These are phyloP conservation scores for Scleromitrula shiraiana DNA, from an alignment of 2,329 filamentous ascomycete genomes.

Conservation along the genomic window DNA sequence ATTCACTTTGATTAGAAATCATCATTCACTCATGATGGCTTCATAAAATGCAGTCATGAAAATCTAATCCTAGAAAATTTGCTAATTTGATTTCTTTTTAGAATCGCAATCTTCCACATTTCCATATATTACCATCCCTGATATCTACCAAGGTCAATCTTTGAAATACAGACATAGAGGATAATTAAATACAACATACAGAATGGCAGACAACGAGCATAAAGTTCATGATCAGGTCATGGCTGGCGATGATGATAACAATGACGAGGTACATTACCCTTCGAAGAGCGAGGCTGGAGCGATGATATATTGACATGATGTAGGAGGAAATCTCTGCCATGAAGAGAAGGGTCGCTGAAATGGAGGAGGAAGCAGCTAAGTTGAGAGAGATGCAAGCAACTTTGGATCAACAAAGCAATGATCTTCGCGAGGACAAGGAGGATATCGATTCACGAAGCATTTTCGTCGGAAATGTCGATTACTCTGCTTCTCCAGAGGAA, in stretches of 20 bases:
- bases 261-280: slow-evolving; percentile 26
- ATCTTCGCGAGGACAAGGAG: slow-evolving; percentile 85
- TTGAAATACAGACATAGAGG: background rate
- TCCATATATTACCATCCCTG: background rate
- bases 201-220: slow-evolving; percentile 24
- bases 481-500: slow-evolving; percentile 93
- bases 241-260: slow-evolving; percentile 25
- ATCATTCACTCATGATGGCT: background rate
- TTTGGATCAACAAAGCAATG: slow-evolving; percentile 77
- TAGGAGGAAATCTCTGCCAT: slow-evolving; percentile 77
- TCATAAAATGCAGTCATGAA: background rate
- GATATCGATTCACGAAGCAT: slow-evolving; percentile 93
- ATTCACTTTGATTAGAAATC: background rate
- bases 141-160: background rate
- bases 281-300: background rate
- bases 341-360: slow-evolving; percentile 80
- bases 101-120: background rate
- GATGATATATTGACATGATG: slow-evolving; percentile 1
- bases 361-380: slow-evolving; percentile 84
- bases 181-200: background rate
- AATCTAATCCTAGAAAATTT: background rate
- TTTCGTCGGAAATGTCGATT: slow-evolving; percentile 98
- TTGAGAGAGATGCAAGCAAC: slow-evolving; percentile 79
- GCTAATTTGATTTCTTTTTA: slow-evolving; percentile 5
- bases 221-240: slow-evolving; percentile 26